Percentiles rank a stretch among this genome's conserved stretches.
Conservation (phyloP, 176 grass and related monocot genomes). For the Elymus sibiricus region DNA sequence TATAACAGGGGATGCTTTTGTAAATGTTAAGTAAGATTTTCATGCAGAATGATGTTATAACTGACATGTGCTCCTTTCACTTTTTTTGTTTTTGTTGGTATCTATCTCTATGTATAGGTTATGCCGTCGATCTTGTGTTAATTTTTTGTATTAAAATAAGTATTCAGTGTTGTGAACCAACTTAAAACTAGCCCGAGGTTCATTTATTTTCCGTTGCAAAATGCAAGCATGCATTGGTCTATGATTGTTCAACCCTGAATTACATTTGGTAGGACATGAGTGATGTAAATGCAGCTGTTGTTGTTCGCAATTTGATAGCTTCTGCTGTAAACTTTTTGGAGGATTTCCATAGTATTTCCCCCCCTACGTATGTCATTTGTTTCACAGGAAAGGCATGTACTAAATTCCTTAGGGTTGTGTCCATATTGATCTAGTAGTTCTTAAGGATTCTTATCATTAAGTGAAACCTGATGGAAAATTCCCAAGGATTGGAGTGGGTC, state of each 20-base stretch:
- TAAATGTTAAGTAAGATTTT: slow-evolving; percentile 2
- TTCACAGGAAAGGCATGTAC: too few species aligned
- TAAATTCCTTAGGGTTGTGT: too few species aligned
- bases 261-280: not conserved
- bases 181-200: not conserved
- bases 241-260: not conserved
- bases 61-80: not conserved
- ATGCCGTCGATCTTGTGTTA: not conserved
- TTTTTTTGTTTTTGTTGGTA: slow-evolving; percentile 18
- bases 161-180: not conserved
- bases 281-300: not conserved
- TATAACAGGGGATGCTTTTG: not conserved
- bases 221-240: not conserved
- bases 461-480: too few species aligned
- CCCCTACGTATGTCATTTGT: too few species aligned
- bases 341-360: too few species aligned
- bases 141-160: not conserved
- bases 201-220: not conserved
- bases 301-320: not conserved
- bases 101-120: slow-evolving; percentile 22
- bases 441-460: too few species aligned
- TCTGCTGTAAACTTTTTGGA: not conserved
- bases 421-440: too few species aligned
- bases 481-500: too few species aligned
- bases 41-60: not conserved